These are phyloP conservation scores for Corrigiola litoralis DNA, from an alignment of 179 eudicot genomes.

Conservation along the genomic window DNA sequence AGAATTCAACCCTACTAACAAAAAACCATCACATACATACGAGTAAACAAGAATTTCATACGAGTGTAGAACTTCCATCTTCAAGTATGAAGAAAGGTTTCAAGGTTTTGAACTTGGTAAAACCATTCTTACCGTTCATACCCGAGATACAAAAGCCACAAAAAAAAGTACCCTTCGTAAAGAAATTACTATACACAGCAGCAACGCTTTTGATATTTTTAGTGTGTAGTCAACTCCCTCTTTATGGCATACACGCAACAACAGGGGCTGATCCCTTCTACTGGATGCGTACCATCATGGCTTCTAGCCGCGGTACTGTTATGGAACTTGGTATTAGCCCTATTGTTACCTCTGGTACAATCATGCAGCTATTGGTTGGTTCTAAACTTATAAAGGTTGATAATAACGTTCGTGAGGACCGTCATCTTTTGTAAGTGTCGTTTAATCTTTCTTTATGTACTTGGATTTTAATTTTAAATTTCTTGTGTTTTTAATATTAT, in stretches of 20 bases:
- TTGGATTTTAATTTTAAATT: neutral
- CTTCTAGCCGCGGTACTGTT: conserved; percentile 82
- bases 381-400: conserved; percentile 88
- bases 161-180: conserved; percentile 71
- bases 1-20: no score
- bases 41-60: no score
- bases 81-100: conserved; percentile 93
- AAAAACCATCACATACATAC: no score
- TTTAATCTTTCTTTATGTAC: neutral
- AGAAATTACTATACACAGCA: conserved; percentile 79
- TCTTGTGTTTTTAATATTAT: no score
- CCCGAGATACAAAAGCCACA: conserved; percentile 81
- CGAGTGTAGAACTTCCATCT: no score
- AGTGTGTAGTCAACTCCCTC: conserved; percentile 88
- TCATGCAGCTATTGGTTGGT: conserved; percentile 89
- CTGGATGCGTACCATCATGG: conserved; percentile 92
- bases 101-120: conserved; percentile 70
- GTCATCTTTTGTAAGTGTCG: conserved; percentile 69
- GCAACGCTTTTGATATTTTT: conserved; percentile 70
- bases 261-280: conserved; percentile 83
- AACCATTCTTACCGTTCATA: conserved; percentile 69
- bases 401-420: conserved; percentile 85
- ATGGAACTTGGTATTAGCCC: conserved; percentile 96
- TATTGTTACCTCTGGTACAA: conserved; percentile 80
- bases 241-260: conserved; percentile 84